phyloP scores from a whole-genome alignment of 352 stramenopile species.

The Thalassiosira mediterranea region DNA sequence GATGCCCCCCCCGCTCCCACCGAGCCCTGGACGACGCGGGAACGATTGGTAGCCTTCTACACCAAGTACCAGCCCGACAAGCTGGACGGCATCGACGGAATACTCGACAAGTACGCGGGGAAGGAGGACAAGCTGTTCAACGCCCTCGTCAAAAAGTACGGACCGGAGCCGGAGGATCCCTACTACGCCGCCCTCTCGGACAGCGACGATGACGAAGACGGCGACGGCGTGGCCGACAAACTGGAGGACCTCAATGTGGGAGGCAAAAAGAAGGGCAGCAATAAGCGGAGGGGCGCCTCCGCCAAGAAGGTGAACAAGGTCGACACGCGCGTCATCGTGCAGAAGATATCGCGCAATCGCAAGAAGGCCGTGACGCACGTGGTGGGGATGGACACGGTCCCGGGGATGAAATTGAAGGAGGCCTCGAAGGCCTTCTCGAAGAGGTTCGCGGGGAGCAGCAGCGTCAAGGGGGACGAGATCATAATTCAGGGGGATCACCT shows the following conservation, averaged over 20 bases:
- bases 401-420: conserved; percentile 82
- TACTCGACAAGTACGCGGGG: conserved; percentile 82
- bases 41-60: conserved; percentile 82
- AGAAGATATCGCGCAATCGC: conserved; percentile 72
- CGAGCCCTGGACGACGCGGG: conserved; percentile 71
- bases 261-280: conserved; percentile 32
- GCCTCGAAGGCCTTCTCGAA: conserved; percentile 80
- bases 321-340: conserved; percentile 78
- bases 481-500: conserved; percentile 86
- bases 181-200: too few relatives aligned
- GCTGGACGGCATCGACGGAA: conserved; percentile 62
- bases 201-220: conserved; percentile 44
- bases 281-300: conserved; percentile 72
- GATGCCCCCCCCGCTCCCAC: conserved; percentile 15
- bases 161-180: conserved; percentile 80
- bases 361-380: conserved; percentile 81
- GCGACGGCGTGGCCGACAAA: conserved; percentile 32
- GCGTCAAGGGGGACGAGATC: conserved; percentile 84
- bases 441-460: conserved; percentile 77
- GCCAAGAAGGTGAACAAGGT: conserved; percentile 68
- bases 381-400: conserved; percentile 78
- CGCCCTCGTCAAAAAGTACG: conserved; percentile 83
- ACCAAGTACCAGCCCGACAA: conserved; percentile 82
- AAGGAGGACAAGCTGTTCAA: conserved; percentile 85
- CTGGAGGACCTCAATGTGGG: conserved; percentile 34